A percentile compares a stretch with the other conserved stretches of the same genome.
Evolutionary conservation across 2,329 filamentous ascomycete species (phyloP).

Genomic region (Aspergillus brunneoviolaceus): DNA sequence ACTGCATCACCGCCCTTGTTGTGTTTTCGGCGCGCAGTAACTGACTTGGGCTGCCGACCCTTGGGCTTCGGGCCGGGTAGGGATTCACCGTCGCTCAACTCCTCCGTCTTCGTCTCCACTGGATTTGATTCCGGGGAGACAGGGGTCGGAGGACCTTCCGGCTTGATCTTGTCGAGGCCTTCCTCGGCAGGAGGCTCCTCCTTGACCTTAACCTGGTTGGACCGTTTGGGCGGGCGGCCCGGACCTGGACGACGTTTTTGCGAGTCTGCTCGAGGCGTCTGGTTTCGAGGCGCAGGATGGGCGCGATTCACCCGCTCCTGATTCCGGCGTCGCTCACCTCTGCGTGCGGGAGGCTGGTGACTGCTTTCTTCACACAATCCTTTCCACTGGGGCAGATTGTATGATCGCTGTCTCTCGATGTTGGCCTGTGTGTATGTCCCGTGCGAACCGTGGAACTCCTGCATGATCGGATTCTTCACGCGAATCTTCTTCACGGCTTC

Average conservation of each 20-base stretch:
- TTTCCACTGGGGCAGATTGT: conserved; percentile 96
- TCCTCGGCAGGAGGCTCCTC: conserved; percentile 40
- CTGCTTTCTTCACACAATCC: conserved; percentile 90
- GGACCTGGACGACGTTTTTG: conserved; percentile 48
- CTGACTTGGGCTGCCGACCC: conserved; percentile 65
- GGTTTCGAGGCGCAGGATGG: conserved; percentile 32
- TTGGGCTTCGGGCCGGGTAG: conserved; percentile 45
- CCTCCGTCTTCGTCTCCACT: conserved; percentile 57
- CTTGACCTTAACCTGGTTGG: conserved; percentile 40
- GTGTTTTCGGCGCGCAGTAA: conserved; percentile 83
- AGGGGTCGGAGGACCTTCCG: conserved; percentile 53
- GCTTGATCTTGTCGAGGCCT: conserved; percentile 37
- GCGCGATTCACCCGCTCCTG: conserved; percentile 49
- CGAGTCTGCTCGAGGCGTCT: conserved; percentile 38
- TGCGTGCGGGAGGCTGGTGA: conserved; percentile 87
- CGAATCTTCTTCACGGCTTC: conserved; percentile 87
- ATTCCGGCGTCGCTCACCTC: conserved; percentile 61
- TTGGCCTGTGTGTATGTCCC: conserved; percentile 97
- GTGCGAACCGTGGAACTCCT: conserved; percentile 94
- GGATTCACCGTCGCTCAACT: conserved; percentile 45
- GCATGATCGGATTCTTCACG: conserved; percentile 95
- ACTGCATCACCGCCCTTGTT: conserved; percentile 74
- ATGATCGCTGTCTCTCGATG: conserved; percentile 91
- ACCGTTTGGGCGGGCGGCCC: conserved; percentile 40
- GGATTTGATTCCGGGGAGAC: conserved; percentile 56